phyloP scores from a whole-genome alignment of 768 basidiomycete species.

The Cyclocybe cylindracea region DNA sequence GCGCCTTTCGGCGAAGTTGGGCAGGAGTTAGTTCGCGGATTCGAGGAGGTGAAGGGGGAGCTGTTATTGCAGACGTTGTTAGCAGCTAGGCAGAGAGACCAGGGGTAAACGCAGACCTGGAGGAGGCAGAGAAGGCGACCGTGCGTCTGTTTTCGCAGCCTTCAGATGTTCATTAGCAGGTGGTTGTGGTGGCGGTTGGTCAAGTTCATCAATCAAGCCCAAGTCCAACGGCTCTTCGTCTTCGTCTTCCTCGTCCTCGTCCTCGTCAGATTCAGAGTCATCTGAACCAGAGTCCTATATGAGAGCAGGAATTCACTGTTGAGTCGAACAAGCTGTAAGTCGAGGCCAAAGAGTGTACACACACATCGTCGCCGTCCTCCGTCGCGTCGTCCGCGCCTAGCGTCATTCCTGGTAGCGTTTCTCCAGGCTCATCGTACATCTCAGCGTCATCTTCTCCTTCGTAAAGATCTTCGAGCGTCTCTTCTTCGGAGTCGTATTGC shows the following conservation, averaged over 20 bases:
- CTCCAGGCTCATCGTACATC: conserved; percentile 12
- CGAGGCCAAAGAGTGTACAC: conserved; percentile 24
- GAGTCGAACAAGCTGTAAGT: background rate
- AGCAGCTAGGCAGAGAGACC: background rate
- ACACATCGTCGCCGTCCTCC: conserved; percentile 71
- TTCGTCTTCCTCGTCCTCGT: conserved; percentile 27
- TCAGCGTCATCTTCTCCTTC: conserved; percentile 51
- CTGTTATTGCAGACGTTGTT: conserved; percentile 4
- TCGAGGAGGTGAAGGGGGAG: conserved; percentile 21
- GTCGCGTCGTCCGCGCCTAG: conserved; percentile 57
- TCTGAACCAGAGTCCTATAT: conserved; percentile 54
- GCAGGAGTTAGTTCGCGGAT: conserved; percentile 34
- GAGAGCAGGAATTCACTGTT: background rate
- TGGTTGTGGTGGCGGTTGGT: conserved; percentile 6
- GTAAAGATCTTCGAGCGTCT: conserved; percentile 36
- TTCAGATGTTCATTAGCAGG: conserved; percentile 16
- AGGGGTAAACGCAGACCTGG: conserved; percentile 10
- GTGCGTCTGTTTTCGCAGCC: conserved; percentile 16
- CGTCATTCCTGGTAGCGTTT: conserved; percentile 36
- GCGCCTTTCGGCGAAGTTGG: conserved; percentile 31
- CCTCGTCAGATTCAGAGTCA: conserved; percentile 51
- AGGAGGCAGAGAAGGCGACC: conserved; percentile 13
- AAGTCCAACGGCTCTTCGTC: conserved; percentile 26
- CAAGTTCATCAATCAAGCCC: conserved; percentile 22
- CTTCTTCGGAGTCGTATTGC: conserved; percentile 50